A percentile compares a stretch with the other conserved stretches of the same genome.
These are phyloP conservation scores for Phellinidium pouzarii DNA, from an alignment of 1,284 basidiomycete genomes.

Conservation along the genomic window DNA sequence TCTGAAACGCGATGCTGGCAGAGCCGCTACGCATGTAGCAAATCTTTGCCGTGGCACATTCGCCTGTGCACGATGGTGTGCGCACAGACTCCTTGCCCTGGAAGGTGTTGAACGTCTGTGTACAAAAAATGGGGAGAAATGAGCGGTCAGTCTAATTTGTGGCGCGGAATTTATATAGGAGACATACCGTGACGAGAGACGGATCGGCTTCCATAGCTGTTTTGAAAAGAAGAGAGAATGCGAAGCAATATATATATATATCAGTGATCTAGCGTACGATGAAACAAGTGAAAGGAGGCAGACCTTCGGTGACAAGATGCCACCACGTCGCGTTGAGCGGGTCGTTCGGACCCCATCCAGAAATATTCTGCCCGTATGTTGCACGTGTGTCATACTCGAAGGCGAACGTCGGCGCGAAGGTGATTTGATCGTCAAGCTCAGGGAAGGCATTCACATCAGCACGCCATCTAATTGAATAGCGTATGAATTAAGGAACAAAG, in stretches of 20 bases:
- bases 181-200: conserved; percentile 49
- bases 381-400: conserved; percentile 71
- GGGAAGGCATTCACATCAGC: conserved; percentile 54
- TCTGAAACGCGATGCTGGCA: conserved; percentile 46
- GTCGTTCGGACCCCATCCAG: conserved; percentile 56
- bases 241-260: no score
- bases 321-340: conserved; percentile 82
- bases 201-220: conserved; percentile 58
- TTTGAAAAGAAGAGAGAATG: not conserved
- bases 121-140: no score
- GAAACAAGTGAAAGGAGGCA: conserved; percentile 21
- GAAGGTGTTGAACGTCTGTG: conserved; percentile 57
- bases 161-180: not conserved
- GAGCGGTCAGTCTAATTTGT: not conserved
- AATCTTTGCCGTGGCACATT: conserved; percentile 60
- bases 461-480: conserved; percentile 42
- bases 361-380: conserved; percentile 56
- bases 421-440: conserved; percentile 45
- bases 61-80: conserved; percentile 50
- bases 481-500: not conserved
- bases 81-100: conserved; percentile 64
- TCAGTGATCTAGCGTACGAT: not conserved
- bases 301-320: conserved; percentile 73
- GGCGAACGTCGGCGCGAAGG: conserved; percentile 56
- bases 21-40: conserved; percentile 78